These are phyloP conservation scores for Colletotrichum caudatum DNA, from an alignment of 2,329 filamentous ascomycete genomes.

Conservation along the genomic window DNA sequence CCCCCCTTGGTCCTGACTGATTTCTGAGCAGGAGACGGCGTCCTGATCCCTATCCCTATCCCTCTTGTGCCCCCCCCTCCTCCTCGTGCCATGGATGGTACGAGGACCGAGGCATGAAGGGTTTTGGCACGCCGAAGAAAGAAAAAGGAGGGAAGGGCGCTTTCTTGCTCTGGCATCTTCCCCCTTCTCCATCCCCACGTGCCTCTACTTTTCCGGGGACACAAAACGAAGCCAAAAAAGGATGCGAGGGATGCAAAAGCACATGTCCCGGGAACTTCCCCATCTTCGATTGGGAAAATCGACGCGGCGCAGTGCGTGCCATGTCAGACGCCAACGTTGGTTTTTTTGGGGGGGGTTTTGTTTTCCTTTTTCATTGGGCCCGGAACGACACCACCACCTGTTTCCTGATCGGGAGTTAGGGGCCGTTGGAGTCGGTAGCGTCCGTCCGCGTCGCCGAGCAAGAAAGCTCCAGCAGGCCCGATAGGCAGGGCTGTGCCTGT, in stretches of 20 bases:
- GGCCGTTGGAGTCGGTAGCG: not conserved
- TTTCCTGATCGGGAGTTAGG: too few species aligned
- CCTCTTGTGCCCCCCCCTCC: not conserved
- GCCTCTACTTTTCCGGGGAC: not conserved
- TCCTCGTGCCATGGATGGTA: not conserved
- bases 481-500: not conserved
- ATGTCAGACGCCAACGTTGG: slow-evolving; percentile 3
- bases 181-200: not conserved
- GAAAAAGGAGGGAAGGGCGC: too few species aligned
- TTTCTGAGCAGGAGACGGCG: not conserved
- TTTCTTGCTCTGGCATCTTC: not conserved
- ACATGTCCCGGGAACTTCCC: slow-evolving; percentile 5
- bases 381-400: too few species aligned
- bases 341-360: too few species aligned
- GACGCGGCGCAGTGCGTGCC: not conserved
- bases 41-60: not conserved
- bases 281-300: slow-evolving; percentile 2
- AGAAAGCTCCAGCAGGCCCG: slow-evolving; percentile 2
- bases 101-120: not conserved
- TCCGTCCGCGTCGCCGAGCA: slow-evolving; percentile 9
- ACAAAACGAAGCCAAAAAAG: too few species aligned
- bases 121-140: not conserved
- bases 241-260: too few species aligned
- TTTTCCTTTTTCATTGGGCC: too few species aligned
- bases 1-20: too few species aligned